Evolutionary conservation across 495 filamentous ascomycete genomes (phyloP).

Genomic region (Xylaria scruposa): DNA sequence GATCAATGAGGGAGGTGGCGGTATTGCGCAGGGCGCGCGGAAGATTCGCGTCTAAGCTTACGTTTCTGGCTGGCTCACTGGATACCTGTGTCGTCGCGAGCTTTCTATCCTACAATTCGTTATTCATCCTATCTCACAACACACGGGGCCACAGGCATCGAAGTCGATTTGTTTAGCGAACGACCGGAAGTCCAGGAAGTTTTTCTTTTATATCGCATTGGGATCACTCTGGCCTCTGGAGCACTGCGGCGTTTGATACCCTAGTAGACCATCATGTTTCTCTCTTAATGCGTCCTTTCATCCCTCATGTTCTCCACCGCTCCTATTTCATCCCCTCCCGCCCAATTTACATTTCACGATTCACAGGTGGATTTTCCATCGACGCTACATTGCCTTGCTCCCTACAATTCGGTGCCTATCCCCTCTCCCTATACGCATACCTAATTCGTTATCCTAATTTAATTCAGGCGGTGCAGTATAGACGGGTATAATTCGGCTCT

Average conservation of each 20-base stretch:
- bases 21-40: slow-evolving; percentile 56
- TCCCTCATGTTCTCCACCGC: neutral
- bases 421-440: neutral
- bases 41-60: slow-evolving; percentile 48
- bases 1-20: slow-evolving; percentile 41
- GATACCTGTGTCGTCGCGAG: neutral
- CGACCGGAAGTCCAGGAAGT: neutral
- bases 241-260: slow-evolving; percentile 13
- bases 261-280: neutral
- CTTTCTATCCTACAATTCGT: neutral
- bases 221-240: neutral
- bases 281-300: neutral
- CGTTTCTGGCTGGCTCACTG: neutral
- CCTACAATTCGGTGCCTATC: neutral
- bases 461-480: neutral
- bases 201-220: neutral
- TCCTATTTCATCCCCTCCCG: neutral
- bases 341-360: neutral
- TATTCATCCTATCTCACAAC: neutral
- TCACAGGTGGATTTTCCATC: neutral
- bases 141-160: neutral
- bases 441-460: neutral
- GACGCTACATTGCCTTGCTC: neutral
- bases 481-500: neutral
- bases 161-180: neutral